phyloP scores from a whole-genome alignment of 352 stramenopile genomes.

The Phytophthora constricta region DNA sequence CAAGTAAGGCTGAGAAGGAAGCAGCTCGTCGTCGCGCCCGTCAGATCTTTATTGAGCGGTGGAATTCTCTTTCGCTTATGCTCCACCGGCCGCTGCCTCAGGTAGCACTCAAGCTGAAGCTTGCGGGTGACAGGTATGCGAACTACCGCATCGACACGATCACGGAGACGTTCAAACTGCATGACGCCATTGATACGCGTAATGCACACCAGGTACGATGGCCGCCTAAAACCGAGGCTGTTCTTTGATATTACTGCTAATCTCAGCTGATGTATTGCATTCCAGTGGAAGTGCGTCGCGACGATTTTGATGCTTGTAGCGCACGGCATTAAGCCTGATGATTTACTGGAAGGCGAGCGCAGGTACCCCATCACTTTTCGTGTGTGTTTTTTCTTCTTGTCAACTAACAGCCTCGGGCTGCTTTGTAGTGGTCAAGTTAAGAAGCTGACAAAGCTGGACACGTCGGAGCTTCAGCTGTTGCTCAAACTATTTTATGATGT shows the following conservation, averaged over 20 bases:
- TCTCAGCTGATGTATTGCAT: not conserved
- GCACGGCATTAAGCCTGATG: conserved; percentile 52
- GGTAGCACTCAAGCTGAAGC: conserved; percentile 55
- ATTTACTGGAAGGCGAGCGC: conserved; percentile 45
- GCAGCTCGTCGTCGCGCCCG: conserved; percentile 47
- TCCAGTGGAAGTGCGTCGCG: conserved; percentile 72
- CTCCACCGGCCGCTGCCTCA: conserved; percentile 58
- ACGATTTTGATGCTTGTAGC: conserved; percentile 72
- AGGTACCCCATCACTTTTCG: conserved; percentile 36
- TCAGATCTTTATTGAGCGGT: conserved; percentile 65
- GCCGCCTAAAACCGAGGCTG: not conserved
- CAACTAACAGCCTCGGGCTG: conserved; percentile 15
- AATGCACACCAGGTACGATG: conserved; percentile 63
- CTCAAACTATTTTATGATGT: conserved; percentile 73
- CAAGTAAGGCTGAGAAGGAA: conserved; percentile 48
- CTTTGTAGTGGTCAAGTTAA: conserved; percentile 43
- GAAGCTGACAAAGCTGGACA: conserved; percentile 67
- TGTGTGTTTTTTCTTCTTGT: not conserved
- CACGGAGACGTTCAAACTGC: conserved; percentile 62
- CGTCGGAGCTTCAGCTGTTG: conserved; percentile 67
- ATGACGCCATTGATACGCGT: conserved; percentile 68
- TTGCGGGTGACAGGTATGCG: conserved; percentile 58
- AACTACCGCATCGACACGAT: conserved; percentile 65
- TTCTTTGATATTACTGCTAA: conserved; percentile 6
- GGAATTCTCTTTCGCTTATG: conserved; percentile 74